These are phyloP conservation scores for Aspergillus biplanus DNA, from an alignment of 495 filamentous ascomycete species.

Conservation along the genomic window DNA sequence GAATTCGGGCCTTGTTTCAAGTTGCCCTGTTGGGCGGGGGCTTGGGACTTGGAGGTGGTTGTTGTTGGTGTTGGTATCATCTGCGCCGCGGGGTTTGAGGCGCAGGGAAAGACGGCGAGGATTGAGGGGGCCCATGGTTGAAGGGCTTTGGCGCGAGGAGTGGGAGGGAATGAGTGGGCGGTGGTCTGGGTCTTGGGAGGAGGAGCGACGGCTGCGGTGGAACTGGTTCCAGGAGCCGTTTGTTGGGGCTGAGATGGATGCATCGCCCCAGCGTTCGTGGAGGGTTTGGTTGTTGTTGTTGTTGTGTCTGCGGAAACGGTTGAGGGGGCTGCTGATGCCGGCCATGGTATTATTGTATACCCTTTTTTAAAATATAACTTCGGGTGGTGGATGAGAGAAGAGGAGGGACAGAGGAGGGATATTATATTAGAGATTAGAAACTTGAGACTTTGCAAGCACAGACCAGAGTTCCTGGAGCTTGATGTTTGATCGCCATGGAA, in stretches of 20 bases:
- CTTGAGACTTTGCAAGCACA: neutral
- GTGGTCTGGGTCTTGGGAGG: constrained; percentile 19
- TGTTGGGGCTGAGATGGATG: constrained; percentile 41
- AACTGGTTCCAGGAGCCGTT: constrained; percentile 48
- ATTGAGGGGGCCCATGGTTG: constrained; percentile 29
- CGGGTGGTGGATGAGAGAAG: neutral
- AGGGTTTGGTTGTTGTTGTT: constrained; percentile 32
- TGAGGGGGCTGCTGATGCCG: constrained; percentile 37
- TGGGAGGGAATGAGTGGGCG: neutral
- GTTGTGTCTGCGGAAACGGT: constrained; percentile 35
- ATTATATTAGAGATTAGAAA: neutral
- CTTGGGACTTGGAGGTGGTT: neutral
- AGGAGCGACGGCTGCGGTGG: constrained; percentile 35
- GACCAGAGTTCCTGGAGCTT: neutral
- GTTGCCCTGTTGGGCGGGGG: neutral
- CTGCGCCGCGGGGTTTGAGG: constrained; percentile 33
- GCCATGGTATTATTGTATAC: constrained; percentile 28
- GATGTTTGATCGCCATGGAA: constrained; percentile 17
- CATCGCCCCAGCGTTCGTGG: constrained; percentile 47
- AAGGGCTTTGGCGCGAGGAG: constrained; percentile 31
- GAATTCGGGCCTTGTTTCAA: constrained; percentile 29
- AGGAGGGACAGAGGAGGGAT: neutral
- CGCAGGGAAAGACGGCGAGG: constrained; percentile 41
- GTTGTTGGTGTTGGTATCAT: constrained; percentile 1
- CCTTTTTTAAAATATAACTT: neutral